phyloP scores from a whole-genome alignment of 345 rosid species.

The Bruguiera gymnorhiza region DNA sequence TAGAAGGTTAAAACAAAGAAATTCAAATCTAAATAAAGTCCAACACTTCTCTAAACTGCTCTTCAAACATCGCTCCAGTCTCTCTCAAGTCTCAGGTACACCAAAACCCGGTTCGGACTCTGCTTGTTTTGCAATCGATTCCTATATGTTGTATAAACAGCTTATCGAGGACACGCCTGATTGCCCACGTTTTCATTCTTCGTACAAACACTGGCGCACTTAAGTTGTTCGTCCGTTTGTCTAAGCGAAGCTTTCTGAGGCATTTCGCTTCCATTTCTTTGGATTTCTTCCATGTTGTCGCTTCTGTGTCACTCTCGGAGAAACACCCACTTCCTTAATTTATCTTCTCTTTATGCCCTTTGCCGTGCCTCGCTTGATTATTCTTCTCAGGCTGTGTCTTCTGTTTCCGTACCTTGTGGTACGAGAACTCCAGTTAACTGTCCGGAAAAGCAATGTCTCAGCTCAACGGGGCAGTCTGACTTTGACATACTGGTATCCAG shows the following conservation, averaged over 20 bases:
- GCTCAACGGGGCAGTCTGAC: slow-evolving; percentile 18
- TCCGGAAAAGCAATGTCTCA: slow-evolving; percentile 12
- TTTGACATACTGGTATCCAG: slow-evolving; percentile 32
- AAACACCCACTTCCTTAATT: slow-evolving; percentile 22
- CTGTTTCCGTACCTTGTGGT: background rate
- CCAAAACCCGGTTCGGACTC: too few relatives aligned
- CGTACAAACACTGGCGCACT: background rate
- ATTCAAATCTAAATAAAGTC: too few relatives aligned
- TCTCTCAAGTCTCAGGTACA: too few relatives aligned
- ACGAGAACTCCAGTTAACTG: slow-evolving; percentile 6
- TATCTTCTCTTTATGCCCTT: slow-evolving; percentile 17
- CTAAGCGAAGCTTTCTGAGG: background rate
- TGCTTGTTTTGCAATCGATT: too few relatives aligned
- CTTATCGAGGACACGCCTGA: too few relatives aligned
- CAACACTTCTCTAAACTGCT: too few relatives aligned
- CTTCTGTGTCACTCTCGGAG: slow-evolving; percentile 19
- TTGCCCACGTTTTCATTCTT: too few relatives aligned
- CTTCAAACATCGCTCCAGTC: too few relatives aligned
- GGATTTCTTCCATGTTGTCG: slow-evolving; percentile 30
- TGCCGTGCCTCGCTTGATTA: slow-evolving; percentile 14
- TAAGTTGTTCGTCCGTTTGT: background rate
- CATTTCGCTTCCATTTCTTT: background rate
- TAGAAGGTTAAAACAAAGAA: too few relatives aligned
- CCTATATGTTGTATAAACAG: too few relatives aligned
- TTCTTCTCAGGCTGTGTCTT: slow-evolving; percentile 21